A percentile compares a stretch with the other conserved stretches of the same genome.
phyloP scores from a whole-genome alignment of 306 rosid species.

The Cyclanthera cordifolia region DNA sequence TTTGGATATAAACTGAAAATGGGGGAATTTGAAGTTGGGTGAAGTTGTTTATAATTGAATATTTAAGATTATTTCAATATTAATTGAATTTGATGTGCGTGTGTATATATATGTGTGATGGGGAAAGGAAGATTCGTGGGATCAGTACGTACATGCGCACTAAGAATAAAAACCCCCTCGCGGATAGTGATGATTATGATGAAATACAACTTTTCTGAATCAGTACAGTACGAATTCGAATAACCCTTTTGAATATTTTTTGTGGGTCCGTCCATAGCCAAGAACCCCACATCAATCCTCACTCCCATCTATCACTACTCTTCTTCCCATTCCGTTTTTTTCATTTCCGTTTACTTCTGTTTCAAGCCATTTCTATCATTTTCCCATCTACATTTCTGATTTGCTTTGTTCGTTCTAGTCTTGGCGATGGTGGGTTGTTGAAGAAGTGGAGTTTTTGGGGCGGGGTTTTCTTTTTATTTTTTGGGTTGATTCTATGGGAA shows the following conservation, averaged over 20 bases:
- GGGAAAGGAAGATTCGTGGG: constrained; percentile 6
- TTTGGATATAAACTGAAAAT: background rate
- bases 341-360: background rate
- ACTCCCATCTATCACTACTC: background rate
- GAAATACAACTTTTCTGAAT: background rate
- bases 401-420: constrained; percentile 10
- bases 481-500: constrained; percentile 51
- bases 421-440: constrained; percentile 32
- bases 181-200: background rate
- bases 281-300: background rate
- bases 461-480: constrained; percentile 5
- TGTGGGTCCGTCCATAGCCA: constrained; percentile 13
- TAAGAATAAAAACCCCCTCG: background rate
- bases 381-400: constrained; percentile 3
- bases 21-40: background rate
- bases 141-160: constrained; percentile 2
- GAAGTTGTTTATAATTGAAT: background rate
- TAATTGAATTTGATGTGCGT: too few species aligned
- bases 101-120: background rate
- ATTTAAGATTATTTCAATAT: too few species aligned
- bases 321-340: background rate
- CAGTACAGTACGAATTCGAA: background rate
- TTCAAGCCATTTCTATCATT: background rate
- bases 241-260: background rate
- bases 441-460: constrained; percentile 18